Percentiles rank a stretch among this genome's conserved stretches.
Evolutionary conservation across 2,329 filamentous ascomycete species (phyloP).

Genomic region (Chaetomium strumarium): DNA sequence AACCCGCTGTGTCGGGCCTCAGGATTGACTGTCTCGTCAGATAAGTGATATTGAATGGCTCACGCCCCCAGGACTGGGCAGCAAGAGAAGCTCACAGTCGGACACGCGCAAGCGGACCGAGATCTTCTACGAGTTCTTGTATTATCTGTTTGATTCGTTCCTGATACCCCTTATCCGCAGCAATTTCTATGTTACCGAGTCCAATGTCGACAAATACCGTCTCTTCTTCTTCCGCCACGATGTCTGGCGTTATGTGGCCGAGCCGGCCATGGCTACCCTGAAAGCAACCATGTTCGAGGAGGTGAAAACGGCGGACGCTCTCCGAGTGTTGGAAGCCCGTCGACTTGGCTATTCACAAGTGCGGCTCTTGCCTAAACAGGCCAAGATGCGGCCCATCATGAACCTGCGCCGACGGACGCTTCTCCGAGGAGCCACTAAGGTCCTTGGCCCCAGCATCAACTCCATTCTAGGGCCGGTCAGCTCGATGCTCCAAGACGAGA

Average conservation of each 20-base stretch:
- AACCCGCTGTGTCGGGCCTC: background rate
- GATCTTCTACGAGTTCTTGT: conserved; percentile 77
- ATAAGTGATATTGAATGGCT: conserved; percentile 70
- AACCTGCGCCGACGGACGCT: conserved; percentile 66
- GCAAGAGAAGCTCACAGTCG: conserved; percentile 57
- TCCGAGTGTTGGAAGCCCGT: conserved; percentile 53
- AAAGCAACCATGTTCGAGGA: conserved; percentile 75
- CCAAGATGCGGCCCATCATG: conserved; percentile 74
- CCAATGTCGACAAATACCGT: conserved; percentile 68
- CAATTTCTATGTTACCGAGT: conserved; percentile 95
- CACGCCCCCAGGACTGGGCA: conserved; percentile 42
- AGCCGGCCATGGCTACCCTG: conserved; percentile 63
- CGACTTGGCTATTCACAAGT: conserved; percentile 71
- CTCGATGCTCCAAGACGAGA: conserved; percentile 73
- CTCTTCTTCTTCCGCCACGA: conserved; percentile 95
- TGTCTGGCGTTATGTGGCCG: conserved; percentile 71
- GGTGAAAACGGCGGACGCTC: conserved; percentile 52
- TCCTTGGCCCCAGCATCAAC: conserved; percentile 63
- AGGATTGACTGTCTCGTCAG: conserved; percentile 37
- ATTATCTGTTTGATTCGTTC: conserved; percentile 89
- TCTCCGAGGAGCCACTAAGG: conserved; percentile 45
- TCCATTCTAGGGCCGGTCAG: conserved; percentile 60
- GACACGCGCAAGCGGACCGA: conserved; percentile 73
- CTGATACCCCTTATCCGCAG: conserved; percentile 78
- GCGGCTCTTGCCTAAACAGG: conserved; percentile 74